These are phyloP conservation scores for Diplodia scrobiculata DNA, from an alignment of 2,329 filamentous ascomycete species.

Conservation along the genomic window DNA sequence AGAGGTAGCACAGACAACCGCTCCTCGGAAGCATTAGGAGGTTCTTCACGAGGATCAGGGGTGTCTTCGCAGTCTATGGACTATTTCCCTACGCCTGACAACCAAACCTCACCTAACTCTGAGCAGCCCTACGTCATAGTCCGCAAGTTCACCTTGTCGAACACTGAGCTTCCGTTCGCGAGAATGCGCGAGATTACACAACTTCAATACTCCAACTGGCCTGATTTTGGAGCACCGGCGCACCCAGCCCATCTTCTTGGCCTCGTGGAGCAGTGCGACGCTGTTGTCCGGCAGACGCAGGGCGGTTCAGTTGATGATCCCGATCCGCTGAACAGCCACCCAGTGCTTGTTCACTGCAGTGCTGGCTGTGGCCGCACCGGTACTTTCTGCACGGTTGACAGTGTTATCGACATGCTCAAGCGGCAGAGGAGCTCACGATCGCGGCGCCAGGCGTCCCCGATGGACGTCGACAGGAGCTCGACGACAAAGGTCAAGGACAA, in stretches of 20 bases:
- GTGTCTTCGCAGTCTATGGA: constrained; percentile 32
- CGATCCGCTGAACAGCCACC: constrained; percentile 56
- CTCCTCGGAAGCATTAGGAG: constrained; percentile 35
- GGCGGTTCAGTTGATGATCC: constrained; percentile 60
- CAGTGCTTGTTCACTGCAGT: constrained; percentile 91
- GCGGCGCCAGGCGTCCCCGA: constrained; percentile 45
- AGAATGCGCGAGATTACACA: constrained; percentile 92
- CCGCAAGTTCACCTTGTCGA: constrained; percentile 81
- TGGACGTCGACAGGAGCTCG: constrained; percentile 46
- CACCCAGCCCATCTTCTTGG: constrained; percentile 84
- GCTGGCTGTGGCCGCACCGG: constrained; percentile 94
- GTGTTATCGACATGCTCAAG: constrained; percentile 94
- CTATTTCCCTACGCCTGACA: constrained; percentile 27
- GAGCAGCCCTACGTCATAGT: constrained; percentile 78
- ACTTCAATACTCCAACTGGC: constrained; percentile 93
- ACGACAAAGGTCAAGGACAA: constrained; percentile 25
- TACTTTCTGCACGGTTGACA: constrained; percentile 95
- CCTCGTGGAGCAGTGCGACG: constrained; percentile 86
- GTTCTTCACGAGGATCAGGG: constrained; percentile 31
- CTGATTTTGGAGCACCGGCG: constrained; percentile 91
- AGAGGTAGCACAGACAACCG: constrained; percentile 33
- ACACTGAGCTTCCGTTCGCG: constrained; percentile 74
- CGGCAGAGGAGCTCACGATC: constrained; percentile 61
- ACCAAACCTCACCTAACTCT: constrained; percentile 37
- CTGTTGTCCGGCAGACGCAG: constrained; percentile 58